Evolutionary conservation across 345 rosid species (phyloP), one percentile per base, ranked within the genome.

Genomic region (Atalantia buxifolia): DNA sequence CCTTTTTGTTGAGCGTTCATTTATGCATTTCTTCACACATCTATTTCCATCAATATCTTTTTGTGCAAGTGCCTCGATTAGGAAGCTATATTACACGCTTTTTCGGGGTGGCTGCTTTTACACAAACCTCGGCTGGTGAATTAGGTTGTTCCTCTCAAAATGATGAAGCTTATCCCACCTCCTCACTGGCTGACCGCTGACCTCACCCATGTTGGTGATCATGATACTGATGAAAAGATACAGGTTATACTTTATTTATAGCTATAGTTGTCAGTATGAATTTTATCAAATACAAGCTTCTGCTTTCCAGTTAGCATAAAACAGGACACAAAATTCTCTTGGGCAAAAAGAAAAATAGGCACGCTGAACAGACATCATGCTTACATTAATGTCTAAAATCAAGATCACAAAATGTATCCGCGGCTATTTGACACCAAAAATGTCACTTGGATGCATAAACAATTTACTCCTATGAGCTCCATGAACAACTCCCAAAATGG

Each of bases 191-290:
- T 45, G 7, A 53, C 57, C 57, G 50, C 50, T 45, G 7, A 53
- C 57, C 57, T 53, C 57, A 53, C 6, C 57, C 57, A 18, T 18
- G 57, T 53, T 53, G 57, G 57, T 53, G n/a, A 75, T 75, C 77
- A 45, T 63, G 69, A 63, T 69, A 75, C 79, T 76, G 84, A 83
- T 59, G 86, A 84, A 7, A 88, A 86, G 77, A 84, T 83, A 2
- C 83, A 9, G 80, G 83, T 60, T 84, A 82, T 48, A 80, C 69
- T 18, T 18, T 35, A 83, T 81, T 50, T 81, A 81, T 36, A 64
- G 82, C 55, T 81, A 77, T 67, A 84, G 87, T 83, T 25, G 2
- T 50, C 56, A 4, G 22, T 50, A 16, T 50, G 22, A 50, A 50
- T 50, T 18, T 18, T 4, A 50, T 12, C 35, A 63, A 63, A 27